A percentile compares a stretch with the other conserved stretches of the same genome.
These are phyloP conservation scores for Purpureocillium takamizusanense DNA, from an alignment of 2,329 filamentous ascomycete genomes.

Conservation along the genomic window DNA sequence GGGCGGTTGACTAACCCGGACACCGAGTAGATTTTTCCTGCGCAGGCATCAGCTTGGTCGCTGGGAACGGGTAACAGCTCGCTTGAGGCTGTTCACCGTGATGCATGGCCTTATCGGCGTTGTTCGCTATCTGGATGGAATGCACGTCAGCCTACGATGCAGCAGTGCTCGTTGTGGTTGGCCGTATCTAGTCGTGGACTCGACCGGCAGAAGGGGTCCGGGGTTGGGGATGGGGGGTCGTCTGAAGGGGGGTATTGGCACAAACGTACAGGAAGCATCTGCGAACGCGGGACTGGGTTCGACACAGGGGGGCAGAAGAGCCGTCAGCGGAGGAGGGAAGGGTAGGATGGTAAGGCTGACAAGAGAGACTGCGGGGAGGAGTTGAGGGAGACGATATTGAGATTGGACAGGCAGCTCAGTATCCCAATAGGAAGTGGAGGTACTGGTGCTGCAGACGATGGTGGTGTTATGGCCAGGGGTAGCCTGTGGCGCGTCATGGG, in stretches of 20 bases:
- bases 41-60: conserved; percentile 12
- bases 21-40: conserved; percentile 54
- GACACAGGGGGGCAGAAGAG: conserved; percentile 5
- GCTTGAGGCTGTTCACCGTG: conserved; percentile 24
- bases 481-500: too few relatives aligned
- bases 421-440: too few relatives aligned
- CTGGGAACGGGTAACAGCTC: neutral
- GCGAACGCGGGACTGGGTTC: conserved; percentile 19
- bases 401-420: conserved; percentile 33
- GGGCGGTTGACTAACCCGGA: conserved; percentile 44
- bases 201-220: too few relatives aligned
- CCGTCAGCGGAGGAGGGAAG: conserved; percentile 13
- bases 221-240: conserved; percentile 5
- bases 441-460: too few relatives aligned
- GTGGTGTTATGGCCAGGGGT: too few relatives aligned
- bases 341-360: conserved; percentile 14
- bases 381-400: conserved; percentile 22
- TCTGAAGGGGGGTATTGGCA: conserved; percentile 4
- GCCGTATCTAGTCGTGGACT: conserved; percentile 8
- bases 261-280: conserved; percentile 47
- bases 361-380: conserved; percentile 22
- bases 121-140: conserved; percentile 20
- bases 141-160: conserved; percentile 1
- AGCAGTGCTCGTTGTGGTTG: conserved; percentile 6
- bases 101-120: conserved; percentile 26